Base-by-base conservation (phyloP, 2,329 filamentous ascomycete species). In the Cladosporium sp. region DNA sequence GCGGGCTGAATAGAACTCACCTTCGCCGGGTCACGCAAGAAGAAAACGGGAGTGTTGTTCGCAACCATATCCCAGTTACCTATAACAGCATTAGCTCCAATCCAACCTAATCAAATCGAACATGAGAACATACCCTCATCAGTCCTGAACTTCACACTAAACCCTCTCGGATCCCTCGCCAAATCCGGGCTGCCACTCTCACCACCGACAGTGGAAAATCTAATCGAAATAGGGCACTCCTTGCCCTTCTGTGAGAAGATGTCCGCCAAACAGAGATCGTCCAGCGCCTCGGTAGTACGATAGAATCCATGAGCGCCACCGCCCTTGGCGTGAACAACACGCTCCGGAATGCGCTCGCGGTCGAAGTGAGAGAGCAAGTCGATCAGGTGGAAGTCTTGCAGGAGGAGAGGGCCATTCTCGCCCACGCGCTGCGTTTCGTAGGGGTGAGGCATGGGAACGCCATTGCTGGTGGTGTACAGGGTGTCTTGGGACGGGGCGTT, bases 1-100 rank as follows among this genome's bases (percentile, higher is more conserved):
- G n/a, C n/a, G n/a, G n/a, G n/a, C n/a, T n/a, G n/a, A n/a, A n/a
- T n/a, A n/a, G n/a, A n/a, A n/a, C n/a, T n/a, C n/a, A n/a, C n/a
- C n/a, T 88, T 88, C 55, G 82, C 77, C 0, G 85, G 82, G 55
- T 88, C 85, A 47, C 85, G 74, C n/a, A 88, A 62, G 68, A 89
- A 88, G 74, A 88, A 89, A 2, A 87, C 79, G 0, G 85, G 85
- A 0, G 83, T 86, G 63, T 88, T 88, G 72, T 86, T 87, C 54
- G 78, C 80, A 6, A 87, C 84, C 65, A 83, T 36, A 60, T 87
- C 84, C 77, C 79, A 85, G 58, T 87, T 87, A 54, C n/a, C n/a
- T n/a, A n/a, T n/a, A n/a, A n/a, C n/a, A n/a, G n/a, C n/a, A n/a
- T n/a, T n/a, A n/a, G n/a, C n/a, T n/a, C n/a, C n/a, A n/a, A n/a